A percentile compares a stretch with the other conserved stretches of the same genome.
These are phyloP conservation scores for Lathyrus sativus DNA, from an alignment of 306 rosid genomes.

Conservation along the genomic window DNA sequence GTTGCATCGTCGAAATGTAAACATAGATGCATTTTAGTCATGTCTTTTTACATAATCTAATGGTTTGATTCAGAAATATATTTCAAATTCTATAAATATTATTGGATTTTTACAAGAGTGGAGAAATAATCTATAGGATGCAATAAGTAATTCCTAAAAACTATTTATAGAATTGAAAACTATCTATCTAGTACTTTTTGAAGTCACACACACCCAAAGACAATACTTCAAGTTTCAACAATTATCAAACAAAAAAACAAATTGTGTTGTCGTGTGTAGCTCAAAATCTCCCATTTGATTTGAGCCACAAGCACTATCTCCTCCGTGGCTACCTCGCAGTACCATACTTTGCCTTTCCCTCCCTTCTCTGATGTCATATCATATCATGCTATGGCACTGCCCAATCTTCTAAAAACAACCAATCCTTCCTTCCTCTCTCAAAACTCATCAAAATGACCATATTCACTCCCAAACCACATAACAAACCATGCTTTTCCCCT, in stretches of 20 bases:
- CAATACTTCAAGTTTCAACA: no score
- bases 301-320: slow-evolving; percentile 6
- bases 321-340: slow-evolving; percentile 16
- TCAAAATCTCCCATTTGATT: neutral
- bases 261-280: neutral
- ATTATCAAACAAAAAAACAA: neutral
- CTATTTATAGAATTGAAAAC: no score
- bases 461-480: slow-evolving; percentile 50
- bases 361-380: neutral
- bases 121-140: no score
- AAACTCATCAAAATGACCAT: slow-evolving; percentile 56
- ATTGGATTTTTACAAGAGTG: no score
- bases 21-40: no score
- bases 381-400: neutral
- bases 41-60: no score
- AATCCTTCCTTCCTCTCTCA: neutral
- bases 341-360: neutral
- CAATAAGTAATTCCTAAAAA: no score
- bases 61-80: no score
- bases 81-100: no score
- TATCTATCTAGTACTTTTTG: no score
- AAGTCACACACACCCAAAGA: no score
- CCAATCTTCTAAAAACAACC: neutral
- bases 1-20: no score
- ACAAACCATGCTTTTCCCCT: slow-evolving; percentile 29